Percentiles rank a stretch among this genome's conserved stretches.
Evolutionary conservation across 2,329 filamentous ascomycete genomes (phyloP).

Genomic region (Venturia effusa): DNA sequence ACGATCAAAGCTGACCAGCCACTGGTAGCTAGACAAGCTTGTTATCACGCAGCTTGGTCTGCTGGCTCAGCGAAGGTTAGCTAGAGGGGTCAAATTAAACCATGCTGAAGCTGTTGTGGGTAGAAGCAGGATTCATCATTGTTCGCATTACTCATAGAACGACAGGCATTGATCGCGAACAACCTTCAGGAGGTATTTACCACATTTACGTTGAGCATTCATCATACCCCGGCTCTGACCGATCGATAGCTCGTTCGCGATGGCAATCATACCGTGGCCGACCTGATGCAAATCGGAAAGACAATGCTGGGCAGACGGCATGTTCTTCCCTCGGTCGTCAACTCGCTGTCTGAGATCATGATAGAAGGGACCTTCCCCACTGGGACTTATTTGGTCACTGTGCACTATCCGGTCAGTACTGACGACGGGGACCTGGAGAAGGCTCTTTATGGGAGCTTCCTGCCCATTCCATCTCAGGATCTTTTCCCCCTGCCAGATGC

Average conservation of each 20-base stretch:
- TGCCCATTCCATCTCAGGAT: slow-evolving; percentile 62
- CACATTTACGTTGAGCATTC: neutral
- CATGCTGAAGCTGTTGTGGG: slow-evolving; percentile 74
- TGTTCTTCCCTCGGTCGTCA: slow-evolving; percentile 71
- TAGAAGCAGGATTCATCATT: neutral
- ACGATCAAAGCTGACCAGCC: neutral
- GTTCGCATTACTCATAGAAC: slow-evolving; percentile 20
- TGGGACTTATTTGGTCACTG: slow-evolving; percentile 88
- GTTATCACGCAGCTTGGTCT: slow-evolving; percentile 79
- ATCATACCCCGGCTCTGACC: neutral
- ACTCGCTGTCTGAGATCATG: slow-evolving; percentile 73
- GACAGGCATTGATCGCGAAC: slow-evolving; percentile 68
- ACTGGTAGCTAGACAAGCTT: slow-evolving; percentile 79
- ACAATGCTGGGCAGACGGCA: slow-evolving; percentile 91
- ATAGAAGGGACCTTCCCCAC: slow-evolving; percentile 88
- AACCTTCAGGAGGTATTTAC: slow-evolving; percentile 68
- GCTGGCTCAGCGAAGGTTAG: slow-evolving; percentile 78
- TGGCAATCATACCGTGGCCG: slow-evolving; percentile 83
- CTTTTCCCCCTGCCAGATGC: slow-evolving; percentile 56
- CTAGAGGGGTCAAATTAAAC: slow-evolving; percentile 79
- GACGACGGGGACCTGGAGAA: slow-evolving; percentile 80
- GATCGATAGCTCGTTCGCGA: slow-evolving; percentile 71
- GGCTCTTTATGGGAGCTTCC: slow-evolving; percentile 82
- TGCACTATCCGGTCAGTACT: slow-evolving; percentile 77
- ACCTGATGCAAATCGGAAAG: slow-evolving; percentile 84